Conservation (phyloP, 2,329 filamentous ascomycete species). For the Aureobasidium mangrovei region DNA sequence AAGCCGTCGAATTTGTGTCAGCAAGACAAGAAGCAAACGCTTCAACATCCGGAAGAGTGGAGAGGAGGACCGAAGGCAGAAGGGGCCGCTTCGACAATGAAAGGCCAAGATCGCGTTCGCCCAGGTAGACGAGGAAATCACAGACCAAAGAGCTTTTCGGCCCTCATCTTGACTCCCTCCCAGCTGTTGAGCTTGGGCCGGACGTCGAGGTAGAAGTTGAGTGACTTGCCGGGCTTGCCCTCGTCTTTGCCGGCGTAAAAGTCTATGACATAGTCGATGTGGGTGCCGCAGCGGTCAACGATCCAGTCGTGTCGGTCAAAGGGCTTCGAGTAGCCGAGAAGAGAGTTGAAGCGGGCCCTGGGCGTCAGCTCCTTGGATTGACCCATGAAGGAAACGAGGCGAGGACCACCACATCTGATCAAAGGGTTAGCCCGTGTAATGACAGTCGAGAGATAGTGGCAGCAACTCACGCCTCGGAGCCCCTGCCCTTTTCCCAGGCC, state of each 20-base stretch:
- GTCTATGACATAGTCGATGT: slow-evolving; percentile 93
- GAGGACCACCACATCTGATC: slow-evolving; percentile 62
- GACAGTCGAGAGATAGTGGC: background rate
- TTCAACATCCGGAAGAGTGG: slow-evolving; percentile 5
- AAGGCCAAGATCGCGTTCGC: slow-evolving; percentile 6
- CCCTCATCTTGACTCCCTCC: slow-evolving; percentile 52
- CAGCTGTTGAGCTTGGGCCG: slow-evolving; percentile 56
- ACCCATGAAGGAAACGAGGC: slow-evolving; percentile 75
- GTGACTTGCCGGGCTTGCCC: slow-evolving; percentile 34
- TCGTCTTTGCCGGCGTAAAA: slow-evolving; percentile 73
- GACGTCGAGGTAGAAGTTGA: slow-evolving; percentile 59
- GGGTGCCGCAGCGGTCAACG: slow-evolving; percentile 77
- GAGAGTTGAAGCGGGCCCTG: slow-evolving; percentile 69
- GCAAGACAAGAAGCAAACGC: background rate
- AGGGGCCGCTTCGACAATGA: slow-evolving; percentile 14
- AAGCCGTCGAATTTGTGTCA: slow-evolving; percentile 10
- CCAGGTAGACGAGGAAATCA: slow-evolving; percentile 9
- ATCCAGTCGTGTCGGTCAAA: slow-evolving; percentile 98
- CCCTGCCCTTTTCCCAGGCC: slow-evolving; percentile 66
- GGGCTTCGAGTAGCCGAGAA: slow-evolving; percentile 80
- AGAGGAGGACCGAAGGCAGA: slow-evolving; percentile 8
- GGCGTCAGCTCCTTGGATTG: slow-evolving; percentile 58
- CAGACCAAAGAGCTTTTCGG: slow-evolving; percentile 24
- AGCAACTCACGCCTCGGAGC: slow-evolving; percentile 46
- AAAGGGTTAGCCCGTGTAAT: slow-evolving; percentile 11